These are phyloP conservation scores for Sporothrix variecibatus DNA, from an alignment of 2,329 filamentous ascomycete species.

Conservation along the genomic window DNA sequence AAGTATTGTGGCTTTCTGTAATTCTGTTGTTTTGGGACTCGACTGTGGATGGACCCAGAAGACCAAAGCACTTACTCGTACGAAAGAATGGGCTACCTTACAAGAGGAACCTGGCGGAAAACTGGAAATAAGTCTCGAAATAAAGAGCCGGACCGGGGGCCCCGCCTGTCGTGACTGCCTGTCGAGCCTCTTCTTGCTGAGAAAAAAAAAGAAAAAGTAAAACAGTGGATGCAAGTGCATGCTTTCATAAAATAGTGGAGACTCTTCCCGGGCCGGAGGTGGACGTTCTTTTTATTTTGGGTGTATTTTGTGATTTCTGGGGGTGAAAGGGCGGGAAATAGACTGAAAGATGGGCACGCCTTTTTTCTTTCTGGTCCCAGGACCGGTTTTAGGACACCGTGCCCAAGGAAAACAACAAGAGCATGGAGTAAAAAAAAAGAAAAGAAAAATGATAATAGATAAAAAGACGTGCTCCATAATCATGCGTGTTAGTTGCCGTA, in stretches of 20 bases:
- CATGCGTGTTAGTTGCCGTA: conserved; percentile 4
- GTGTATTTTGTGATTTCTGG: background rate
- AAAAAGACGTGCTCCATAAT: conserved; percentile 2
- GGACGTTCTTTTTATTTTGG: background rate
- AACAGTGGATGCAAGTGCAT: background rate
- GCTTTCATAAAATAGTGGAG: background rate
- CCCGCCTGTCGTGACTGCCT: background rate
- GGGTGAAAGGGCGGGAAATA: background rate
- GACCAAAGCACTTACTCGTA: background rate
- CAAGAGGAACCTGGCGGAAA: background rate
- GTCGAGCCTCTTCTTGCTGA: too few relatives aligned
- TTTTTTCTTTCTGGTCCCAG: conserved; percentile 11
- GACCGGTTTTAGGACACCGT: background rate
- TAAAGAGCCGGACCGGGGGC: background rate
- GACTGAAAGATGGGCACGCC: background rate
- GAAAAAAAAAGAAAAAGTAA: background rate
- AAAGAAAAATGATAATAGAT: background rate
- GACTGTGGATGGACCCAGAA: background rate
- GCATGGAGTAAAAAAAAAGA: background rate
- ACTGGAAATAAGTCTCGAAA: background rate
- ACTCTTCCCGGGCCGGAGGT: background rate
- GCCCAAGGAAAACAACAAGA: conserved; percentile 1
- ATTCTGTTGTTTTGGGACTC: background rate
- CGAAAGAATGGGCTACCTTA: background rate
- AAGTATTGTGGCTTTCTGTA: background rate